phyloP scores from a whole-genome alignment of 2,329 filamentous ascomycete genomes.

The Fusarium sp. region DNA sequence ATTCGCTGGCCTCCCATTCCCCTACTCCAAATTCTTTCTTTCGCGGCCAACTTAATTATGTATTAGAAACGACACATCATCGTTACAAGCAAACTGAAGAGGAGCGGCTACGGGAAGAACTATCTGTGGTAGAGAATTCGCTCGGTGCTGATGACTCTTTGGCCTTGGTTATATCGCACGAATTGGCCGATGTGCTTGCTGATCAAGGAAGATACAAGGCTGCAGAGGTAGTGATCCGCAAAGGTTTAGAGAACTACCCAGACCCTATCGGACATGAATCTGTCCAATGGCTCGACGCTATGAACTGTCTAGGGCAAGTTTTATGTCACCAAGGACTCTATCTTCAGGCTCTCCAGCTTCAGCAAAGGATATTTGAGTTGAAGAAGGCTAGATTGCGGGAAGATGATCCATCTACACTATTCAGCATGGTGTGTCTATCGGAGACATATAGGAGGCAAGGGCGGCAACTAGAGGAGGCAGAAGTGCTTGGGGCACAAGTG shows the following conservation, averaged over 20 bases:
- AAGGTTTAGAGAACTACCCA: fast-evolving
- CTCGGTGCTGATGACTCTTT: background rate
- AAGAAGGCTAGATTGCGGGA: fast-evolving
- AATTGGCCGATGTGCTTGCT: fast-evolving
- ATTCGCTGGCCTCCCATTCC: fast-evolving
- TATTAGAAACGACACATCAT: fast-evolving
- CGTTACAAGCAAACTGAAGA: background rate
- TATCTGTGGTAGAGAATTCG: background rate
- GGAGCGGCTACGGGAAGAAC: background rate
- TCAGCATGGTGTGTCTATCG: fast-evolving
- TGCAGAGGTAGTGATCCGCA: background rate
- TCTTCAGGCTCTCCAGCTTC: fast-evolving
- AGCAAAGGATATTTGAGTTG: fast-evolving
- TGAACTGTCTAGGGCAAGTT: fast-evolving
- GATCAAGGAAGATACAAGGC: fast-evolving
- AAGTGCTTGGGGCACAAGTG: fast-evolving
- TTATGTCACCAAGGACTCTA: fast-evolving
- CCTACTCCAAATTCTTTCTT: fast-evolving
- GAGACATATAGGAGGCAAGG: fast-evolving
- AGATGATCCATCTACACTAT: fast-evolving
- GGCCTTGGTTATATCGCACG: fast-evolving
- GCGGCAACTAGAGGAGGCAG: fast-evolving
- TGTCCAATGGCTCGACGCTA: background rate
- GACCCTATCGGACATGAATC: fast-evolving
- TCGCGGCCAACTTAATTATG: fast-evolving